Evolutionary conservation across 495 filamentous ascomycete genomes (phyloP).

Genomic region (Penicillium atrosanguineum): DNA sequence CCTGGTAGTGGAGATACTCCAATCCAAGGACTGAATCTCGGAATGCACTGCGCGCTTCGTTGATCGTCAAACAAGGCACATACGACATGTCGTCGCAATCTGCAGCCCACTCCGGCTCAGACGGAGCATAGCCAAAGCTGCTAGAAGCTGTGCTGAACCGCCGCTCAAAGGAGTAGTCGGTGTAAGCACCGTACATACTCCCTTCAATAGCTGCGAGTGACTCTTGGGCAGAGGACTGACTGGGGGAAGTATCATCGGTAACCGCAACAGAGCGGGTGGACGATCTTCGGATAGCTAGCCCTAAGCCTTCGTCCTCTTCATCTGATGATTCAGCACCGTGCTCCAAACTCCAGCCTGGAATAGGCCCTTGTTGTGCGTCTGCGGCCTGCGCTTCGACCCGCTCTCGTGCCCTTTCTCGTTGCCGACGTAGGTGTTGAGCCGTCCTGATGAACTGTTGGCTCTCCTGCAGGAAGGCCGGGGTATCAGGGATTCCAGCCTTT

Average conservation of each 20-base stretch:
- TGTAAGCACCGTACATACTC: slow-evolving; percentile 71
- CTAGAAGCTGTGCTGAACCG: slow-evolving; percentile 48
- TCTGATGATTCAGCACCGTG: slow-evolving; percentile 67
- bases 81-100: slow-evolving; percentile 80
- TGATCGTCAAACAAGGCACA: slow-evolving; percentile 85
- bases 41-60: slow-evolving; percentile 83
- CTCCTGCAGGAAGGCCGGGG: slow-evolving; percentile 52
- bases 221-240: slow-evolving; percentile 46
- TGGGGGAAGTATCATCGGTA: slow-evolving; percentile 39
- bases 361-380: slow-evolving; percentile 39
- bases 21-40: slow-evolving; percentile 90
- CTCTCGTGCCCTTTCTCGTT: slow-evolving; percentile 57
- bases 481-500: slow-evolving; percentile 55
- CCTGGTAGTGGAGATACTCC: slow-evolving; percentile 95
- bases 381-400: slow-evolving; percentile 51
- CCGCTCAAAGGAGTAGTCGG: slow-evolving; percentile 50
- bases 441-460: slow-evolving; percentile 60
- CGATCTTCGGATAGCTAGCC: slow-evolving; percentile 33
- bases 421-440: slow-evolving; percentile 52
- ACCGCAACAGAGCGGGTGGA: slow-evolving; percentile 33
- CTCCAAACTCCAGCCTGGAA: slow-evolving; percentile 74
- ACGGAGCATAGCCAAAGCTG: slow-evolving; percentile 53
- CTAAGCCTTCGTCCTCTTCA: slow-evolving; percentile 45
- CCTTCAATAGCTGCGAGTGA: slow-evolving; percentile 62
- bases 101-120: slow-evolving; percentile 49